phyloP scores from a whole-genome alignment of 352 stramenopile genomes.

The Vaucheria bursata region DNA sequence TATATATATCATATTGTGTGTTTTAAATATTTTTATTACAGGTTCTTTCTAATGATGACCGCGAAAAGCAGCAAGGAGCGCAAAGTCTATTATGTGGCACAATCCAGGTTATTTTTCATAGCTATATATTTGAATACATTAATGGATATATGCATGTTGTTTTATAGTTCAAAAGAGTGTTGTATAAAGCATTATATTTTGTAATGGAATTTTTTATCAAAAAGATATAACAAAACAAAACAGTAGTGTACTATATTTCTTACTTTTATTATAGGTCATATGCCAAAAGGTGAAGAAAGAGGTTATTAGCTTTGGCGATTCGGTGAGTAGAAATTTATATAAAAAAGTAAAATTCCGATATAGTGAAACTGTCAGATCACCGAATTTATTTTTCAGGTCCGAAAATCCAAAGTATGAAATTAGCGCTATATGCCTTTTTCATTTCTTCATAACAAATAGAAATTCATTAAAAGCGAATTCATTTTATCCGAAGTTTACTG shows the following conservation, averaged over 20 bases:
- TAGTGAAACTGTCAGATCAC: too few relatives aligned
- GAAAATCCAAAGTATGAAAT: too few relatives aligned
- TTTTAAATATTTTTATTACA: conserved; percentile 2
- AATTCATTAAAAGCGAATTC: too few relatives aligned
- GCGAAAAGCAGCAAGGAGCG: conserved; percentile 56
- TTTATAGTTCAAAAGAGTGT: not conserved
- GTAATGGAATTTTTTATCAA: not conserved
- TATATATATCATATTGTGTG: not conserved
- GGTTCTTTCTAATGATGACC: conserved; percentile 46
- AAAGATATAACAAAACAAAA: too few relatives aligned
- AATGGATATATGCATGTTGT: not conserved
- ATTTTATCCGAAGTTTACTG: too few relatives aligned
- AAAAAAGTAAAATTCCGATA: too few relatives aligned
- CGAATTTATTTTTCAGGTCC: too few relatives aligned
- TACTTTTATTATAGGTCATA: conserved; percentile 71
- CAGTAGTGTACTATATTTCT: too few relatives aligned
- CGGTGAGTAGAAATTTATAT: conserved; percentile 3
- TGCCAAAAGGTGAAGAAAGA: conserved; percentile 79
- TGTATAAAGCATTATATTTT: not conserved
- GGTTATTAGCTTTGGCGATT: conserved; percentile 73
- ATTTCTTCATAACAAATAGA: too few relatives aligned
- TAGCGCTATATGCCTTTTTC: too few relatives aligned
- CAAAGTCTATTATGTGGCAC: conserved; percentile 40
- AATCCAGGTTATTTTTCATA: conserved; percentile 25
- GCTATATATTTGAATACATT: not conserved